Base-by-base conservation (phyloP, 1,284 basidiomycete species). In the Veloporphyrellus conicus region DNA sequence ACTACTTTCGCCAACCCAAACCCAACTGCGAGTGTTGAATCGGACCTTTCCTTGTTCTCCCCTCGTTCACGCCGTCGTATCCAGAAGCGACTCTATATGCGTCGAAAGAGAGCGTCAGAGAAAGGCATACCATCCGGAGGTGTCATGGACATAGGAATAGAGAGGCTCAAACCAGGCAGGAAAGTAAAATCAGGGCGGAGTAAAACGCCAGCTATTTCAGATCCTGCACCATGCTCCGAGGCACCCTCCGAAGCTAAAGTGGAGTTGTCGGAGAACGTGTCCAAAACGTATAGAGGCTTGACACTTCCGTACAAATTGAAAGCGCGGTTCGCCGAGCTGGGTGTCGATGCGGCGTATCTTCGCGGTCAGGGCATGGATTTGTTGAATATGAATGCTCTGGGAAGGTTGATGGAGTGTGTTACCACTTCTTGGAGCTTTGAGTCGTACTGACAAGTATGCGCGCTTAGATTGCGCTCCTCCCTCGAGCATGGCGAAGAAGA, bases 81-180 rank as follows among this genome's bases (percentile, higher is more conserved):
- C 28, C 67, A 69, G 51, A 87, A 87, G 51, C 72, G 84, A 28
- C 66, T 88, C 6, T 77, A 84, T 58, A 87, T 87, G 84, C 79
- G 86, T 10, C 76, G 77, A 34, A 83, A 79, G 60, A 76, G 86
- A 33, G 84, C 85, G 9, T 51, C 49, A 31, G 55, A 41, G 14
- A 46, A 52, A 9, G 42, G 47, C 20, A 22, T 6, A 2, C 39
- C 47, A 3, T 22, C 43, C 5, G 41, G 47, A 15, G 42, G 16
- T n/a, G 28, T n/a, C 3, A 5, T 49, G 3, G 42, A 43, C 15
- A 42, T 41, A 3, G 49, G 54, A 6, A 31, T 54, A 34, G 48
- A 48, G 37, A 58, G 55, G 39, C 45, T 61, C 47, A 67, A 63
- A 48, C 60, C 63, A 3, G 58, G 66, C 33, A 64, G 56, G 48